Conservation (phyloP, 495 filamentous ascomycete genomes). For the Xylaria telfairii region DNA sequence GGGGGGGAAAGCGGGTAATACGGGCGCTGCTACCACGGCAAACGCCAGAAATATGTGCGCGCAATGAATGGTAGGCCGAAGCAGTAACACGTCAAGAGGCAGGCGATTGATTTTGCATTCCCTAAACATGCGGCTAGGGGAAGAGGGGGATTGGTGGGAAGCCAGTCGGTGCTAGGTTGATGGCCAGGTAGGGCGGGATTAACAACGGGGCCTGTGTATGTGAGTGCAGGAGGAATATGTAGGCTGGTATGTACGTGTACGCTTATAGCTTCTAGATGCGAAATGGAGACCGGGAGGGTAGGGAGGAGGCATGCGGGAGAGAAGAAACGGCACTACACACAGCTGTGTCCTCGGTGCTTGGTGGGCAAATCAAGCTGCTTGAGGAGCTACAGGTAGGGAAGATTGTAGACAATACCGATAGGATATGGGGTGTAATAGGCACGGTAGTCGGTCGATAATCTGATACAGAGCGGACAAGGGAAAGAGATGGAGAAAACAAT, state of each 20-base stretch:
- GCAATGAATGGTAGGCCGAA: conserved; percentile 35
- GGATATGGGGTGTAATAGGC: conserved; percentile 12
- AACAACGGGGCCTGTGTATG: conserved; percentile 27
- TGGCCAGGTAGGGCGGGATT: conserved; percentile 27
- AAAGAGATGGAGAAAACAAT: conserved; percentile 13
- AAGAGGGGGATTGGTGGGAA: conserved; percentile 32
- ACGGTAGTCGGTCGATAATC: conserved; percentile 17
- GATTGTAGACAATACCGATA: conserved; percentile 6
- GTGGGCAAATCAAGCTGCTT: conserved; percentile 1
- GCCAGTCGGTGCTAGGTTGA: conserved; percentile 26
- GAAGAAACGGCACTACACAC: conserved; percentile 22
- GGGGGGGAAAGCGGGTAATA: conserved; percentile 38
- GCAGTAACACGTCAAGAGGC: conserved; percentile 47
- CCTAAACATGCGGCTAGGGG: conserved; percentile 31
- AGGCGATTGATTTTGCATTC: conserved; percentile 43
- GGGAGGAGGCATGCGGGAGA: conserved; percentile 24
- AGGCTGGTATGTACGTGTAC: conserved; percentile 31
- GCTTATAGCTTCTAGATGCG: conserved; percentile 23
- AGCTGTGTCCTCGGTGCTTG: conserved; percentile 5
- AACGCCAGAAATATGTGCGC: conserved; percentile 31
- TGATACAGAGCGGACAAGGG: conserved; percentile 10
- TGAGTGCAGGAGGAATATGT: conserved; percentile 37
- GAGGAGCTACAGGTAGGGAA: conserved; percentile 10
- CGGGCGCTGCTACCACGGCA: conserved; percentile 39
- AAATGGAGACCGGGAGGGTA: conserved; percentile 17